phyloP scores from a whole-genome alignment of 139 green algal genomes.

The Coelastrella sp. region DNA sequence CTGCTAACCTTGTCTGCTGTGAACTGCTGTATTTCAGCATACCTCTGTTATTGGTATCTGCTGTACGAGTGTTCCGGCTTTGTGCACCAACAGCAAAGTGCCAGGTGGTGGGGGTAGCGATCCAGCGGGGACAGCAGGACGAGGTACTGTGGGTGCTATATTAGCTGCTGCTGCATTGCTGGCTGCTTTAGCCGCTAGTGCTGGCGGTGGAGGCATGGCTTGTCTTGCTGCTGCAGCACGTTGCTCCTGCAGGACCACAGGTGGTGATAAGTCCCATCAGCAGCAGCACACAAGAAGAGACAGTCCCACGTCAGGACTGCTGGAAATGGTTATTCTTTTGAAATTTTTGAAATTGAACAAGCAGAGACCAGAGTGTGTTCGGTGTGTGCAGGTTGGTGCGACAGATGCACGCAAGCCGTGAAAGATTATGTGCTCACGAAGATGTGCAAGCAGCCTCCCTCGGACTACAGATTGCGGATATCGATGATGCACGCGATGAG shows the following conservation, averaged over 20 bases:
- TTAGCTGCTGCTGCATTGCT: not conserved
- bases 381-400: not conserved
- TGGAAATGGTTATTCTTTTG: too few relatives aligned
- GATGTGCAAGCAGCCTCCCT: too few relatives aligned
- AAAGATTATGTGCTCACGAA: too few relatives aligned
- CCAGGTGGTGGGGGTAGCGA: not conserved
- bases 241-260: conserved; percentile 2
- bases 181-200: not conserved
- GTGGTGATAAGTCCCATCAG: not conserved
- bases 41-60: conserved; percentile 18
- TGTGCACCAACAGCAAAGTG: conserved; percentile 14
- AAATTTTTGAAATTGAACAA: too few relatives aligned
- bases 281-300: not conserved
- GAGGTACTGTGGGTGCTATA: not conserved
- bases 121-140: conserved; percentile 6
- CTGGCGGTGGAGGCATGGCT: conserved; percentile 29
- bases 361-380: too few relatives aligned
- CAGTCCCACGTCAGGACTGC: too few relatives aligned
- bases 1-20: too few relatives aligned
- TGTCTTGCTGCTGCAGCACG: not conserved
- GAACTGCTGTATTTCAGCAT: too few relatives aligned
- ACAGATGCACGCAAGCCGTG: too few relatives aligned
- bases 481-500: too few relatives aligned
- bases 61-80: conserved; percentile 17
- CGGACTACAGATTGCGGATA: too few relatives aligned